Base-by-base conservation (phyloP, 2,329 filamentous ascomycete species). In the Curvularia sp. region DNA sequence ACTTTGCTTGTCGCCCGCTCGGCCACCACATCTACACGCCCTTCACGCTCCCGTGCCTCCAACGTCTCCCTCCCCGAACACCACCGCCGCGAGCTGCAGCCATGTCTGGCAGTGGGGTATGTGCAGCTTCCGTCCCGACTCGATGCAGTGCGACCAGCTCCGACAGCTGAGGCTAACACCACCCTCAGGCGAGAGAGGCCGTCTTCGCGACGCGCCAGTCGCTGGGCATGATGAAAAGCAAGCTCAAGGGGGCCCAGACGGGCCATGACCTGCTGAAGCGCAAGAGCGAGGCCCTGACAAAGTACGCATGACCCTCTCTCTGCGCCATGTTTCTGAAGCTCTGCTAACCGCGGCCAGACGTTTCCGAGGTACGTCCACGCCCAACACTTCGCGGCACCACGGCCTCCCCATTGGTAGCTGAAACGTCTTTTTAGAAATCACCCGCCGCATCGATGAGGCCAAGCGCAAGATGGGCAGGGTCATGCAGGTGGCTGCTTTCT, bases 391-490 rank as follows among this genome's bases (percentile, higher is more conserved):
- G 50, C 46, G 57, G 46, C 44, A 54, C 35, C 51, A 33, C 26
- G 31, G 20, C 41, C 52, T 7, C 35, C 49, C 49, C 53, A 41
- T 20, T 65, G 58, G 61, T 28, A 66, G 60, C 70, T 73, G 66
- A 74, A 64, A 70, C 66, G 18, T 33, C 44, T 44, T 22, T 62
- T 51, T 61, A 78, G 95, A 99, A 73, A 99, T 99, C 73, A 97
- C 95, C 49, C 88, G 89, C 77, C 90, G 95, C 74, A 99, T 99
- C 79, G 94, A 99, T 82, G 95, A 99, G 79, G 95, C 95, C 42
- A 99, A 99, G 81, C 91, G 93, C 71, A 99, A 99, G 83, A 99
- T 99, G 94, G 95, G 95, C 57, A 88, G 94, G 33, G 95, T 99
- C 38, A 99, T 99, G 95, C 94, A 98, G 79, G 96, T 99, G 74